Evolutionary conservation across 805 yeast genomes (phyloP), one percentile per base, ranked within the genome.

Genomic region (Yamadazyma endophytica): DNA sequence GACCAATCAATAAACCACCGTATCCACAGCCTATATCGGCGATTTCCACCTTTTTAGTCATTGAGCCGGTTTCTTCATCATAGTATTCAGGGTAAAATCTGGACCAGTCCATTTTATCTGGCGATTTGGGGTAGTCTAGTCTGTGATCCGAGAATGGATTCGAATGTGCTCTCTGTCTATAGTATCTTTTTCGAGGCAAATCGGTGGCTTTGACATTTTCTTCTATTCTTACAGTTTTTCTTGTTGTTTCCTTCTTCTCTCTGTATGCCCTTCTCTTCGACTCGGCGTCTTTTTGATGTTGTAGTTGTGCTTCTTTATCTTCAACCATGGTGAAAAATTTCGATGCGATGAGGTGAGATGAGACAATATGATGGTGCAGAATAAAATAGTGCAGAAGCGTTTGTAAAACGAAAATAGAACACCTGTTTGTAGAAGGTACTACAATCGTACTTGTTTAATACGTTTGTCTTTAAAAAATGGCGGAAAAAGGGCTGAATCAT

Each of bases 11-110:
- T 36, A 92, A 68, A 0, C 98, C 98, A 32, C 98, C 98, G 56
- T 85, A 92, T 1, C 98, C 98, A 63, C 98, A 92, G 6, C 98
- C 98, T 37, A 92, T 76, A 54, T 92, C 98, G 4, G 97, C 97
- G 32, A 92, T 82, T 34, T 85, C 88, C 13, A 88, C 95, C 16
- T 68, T 48, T 29, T 69, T 64, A 9, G 62, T 55, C 67, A 77
- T 60, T 30, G 61, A 41, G 4, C 67, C 58, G 1, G 64, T 56
- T 2, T 49, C 49, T 24, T 60, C 63, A 46, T 72, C 71, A 32
- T 56, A 58, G 47, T 53, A 78, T 13, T 69, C 64, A 4, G 96
- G 97, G 48, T 79, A 90, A 31, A 82, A 61, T 48, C 66, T 73
- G 1, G 70, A 52, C 98, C 98, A 92, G 54, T 88, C 79, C 97